Evolutionary conservation across 2,329 filamentous ascomycete species (phyloP).

Genomic region (Epicoccum nigrum): DNA sequence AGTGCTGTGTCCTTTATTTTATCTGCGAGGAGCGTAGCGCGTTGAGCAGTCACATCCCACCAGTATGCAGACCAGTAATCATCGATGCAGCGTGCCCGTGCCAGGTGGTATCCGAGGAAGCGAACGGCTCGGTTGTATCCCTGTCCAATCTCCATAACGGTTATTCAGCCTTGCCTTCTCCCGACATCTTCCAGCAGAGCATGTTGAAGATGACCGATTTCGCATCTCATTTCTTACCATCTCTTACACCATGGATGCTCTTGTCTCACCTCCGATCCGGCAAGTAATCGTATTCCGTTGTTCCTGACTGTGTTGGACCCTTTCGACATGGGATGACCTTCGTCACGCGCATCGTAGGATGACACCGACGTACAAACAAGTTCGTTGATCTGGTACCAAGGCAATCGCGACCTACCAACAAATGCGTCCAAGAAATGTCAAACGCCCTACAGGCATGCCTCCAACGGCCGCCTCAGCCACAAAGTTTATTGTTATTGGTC

Average conservation of each 20-base stretch:
- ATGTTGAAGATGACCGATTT: neutral
- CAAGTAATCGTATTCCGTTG: conserved; percentile 10
- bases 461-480: conserved; percentile 4
- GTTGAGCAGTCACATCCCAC: conserved; percentile 6
- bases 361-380: conserved; percentile 7
- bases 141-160: conserved; percentile 9
- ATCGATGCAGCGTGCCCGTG: neutral
- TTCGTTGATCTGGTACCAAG: neutral
- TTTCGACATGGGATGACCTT: conserved; percentile 3
- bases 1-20: neutral
- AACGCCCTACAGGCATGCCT: neutral
- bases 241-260: too few relatives aligned
- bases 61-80: neutral
- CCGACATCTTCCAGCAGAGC: neutral
- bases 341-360: conserved; percentile 12
- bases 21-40: neutral
- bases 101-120: neutral
- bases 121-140: conserved; percentile 3
- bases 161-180: conserved; percentile 7
- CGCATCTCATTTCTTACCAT: neutral
- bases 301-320: conserved; percentile 2
- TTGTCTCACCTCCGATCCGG: neutral
- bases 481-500: conserved; percentile 2
- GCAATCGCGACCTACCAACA: neutral
- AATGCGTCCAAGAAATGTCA: neutral